Conservation (phyloP, 2,329 filamentous ascomycete genomes). For the Trichoderma gracile region DNA sequence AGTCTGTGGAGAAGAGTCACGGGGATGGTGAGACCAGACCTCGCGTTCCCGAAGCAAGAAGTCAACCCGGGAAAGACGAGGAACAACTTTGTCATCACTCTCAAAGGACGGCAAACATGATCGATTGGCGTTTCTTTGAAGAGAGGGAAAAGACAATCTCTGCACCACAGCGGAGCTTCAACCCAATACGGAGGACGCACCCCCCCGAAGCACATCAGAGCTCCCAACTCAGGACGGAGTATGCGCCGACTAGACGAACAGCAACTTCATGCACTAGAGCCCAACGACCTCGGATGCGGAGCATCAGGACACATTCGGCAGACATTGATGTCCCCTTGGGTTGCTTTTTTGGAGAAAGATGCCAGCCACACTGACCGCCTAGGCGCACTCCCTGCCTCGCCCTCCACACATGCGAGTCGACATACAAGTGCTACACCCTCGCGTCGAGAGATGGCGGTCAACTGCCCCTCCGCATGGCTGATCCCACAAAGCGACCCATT, state of each 20-base stretch:
- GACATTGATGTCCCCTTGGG: background rate
- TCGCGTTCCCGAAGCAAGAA: slow-evolving; percentile 63
- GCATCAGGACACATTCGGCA: slow-evolving; percentile 7
- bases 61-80: slow-evolving; percentile 71
- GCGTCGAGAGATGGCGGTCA: slow-evolving; percentile 24
- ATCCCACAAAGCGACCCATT: slow-evolving; percentile 20
- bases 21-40: slow-evolving; percentile 25
- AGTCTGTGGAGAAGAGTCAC: slow-evolving; percentile 71
- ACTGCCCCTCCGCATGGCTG: slow-evolving; percentile 13
- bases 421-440: background rate
- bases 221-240: background rate
- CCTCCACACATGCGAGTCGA: slow-evolving; percentile 8
- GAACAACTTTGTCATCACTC: slow-evolving; percentile 88
- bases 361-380: slow-evolving; percentile 20
- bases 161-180: no score
- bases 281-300: slow-evolving; percentile 29
- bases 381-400: slow-evolving; percentile 12
- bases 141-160: no score
- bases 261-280: slow-evolving; percentile 32
- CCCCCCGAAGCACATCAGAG: no score
- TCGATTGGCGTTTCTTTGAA: background rate
- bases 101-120: slow-evolving; percentile 44
- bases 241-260: background rate
- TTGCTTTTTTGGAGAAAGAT: slow-evolving; percentile 5
- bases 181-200: no score